Percentiles rank a stretch among this genome's conserved stretches.
Evolutionary conservation across 1,284 basidiomycete genomes (phyloP).

Genomic region (Naganishia cerealis): DNA sequence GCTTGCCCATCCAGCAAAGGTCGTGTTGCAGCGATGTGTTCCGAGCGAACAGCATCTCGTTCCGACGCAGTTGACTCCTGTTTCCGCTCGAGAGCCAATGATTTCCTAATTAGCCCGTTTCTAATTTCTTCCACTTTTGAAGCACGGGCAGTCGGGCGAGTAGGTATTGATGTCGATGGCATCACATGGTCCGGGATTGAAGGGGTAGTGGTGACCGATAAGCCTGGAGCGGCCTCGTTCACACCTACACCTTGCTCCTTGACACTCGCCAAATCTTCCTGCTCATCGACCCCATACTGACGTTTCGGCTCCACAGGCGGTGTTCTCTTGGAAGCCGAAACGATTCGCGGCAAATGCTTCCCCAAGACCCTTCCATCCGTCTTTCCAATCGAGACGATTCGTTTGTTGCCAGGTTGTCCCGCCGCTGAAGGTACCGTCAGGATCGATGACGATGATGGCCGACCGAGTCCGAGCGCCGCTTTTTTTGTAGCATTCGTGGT

Average conservation of each 20-base stretch:
- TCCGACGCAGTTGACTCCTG: neutral
- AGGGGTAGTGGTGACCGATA: neutral
- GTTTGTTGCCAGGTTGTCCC: neutral
- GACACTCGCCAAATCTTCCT: too few species aligned
- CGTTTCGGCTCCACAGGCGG: neutral
- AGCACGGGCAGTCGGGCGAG: neutral
- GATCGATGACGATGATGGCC: conserved; percentile 5
- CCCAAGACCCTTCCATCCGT: conserved; percentile 51
- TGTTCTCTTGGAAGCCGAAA: conserved; percentile 40
- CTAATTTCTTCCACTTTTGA: conserved; percentile 16
- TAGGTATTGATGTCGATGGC: neutral
- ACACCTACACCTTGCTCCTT: neutral
- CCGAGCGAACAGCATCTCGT: neutral
- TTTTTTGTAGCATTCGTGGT: neutral
- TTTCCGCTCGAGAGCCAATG: conserved; percentile 13
- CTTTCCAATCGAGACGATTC: conserved; percentile 46
- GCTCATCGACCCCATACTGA: neutral
- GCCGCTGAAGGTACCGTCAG: neutral
- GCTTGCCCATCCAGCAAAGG: neutral
- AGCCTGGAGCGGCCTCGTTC: neutral
- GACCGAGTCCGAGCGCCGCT: conserved; percentile 6
- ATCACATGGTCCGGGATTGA: neutral
- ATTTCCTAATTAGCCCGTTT: conserved; percentile 20
- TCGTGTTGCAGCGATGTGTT: neutral
- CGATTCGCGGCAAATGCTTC: conserved; percentile 53